Percentiles rank a stretch among this genome's conserved stretches.
Conservation (phyloP, 768 basidiomycete species). For the Trametes cingulata region DNA sequence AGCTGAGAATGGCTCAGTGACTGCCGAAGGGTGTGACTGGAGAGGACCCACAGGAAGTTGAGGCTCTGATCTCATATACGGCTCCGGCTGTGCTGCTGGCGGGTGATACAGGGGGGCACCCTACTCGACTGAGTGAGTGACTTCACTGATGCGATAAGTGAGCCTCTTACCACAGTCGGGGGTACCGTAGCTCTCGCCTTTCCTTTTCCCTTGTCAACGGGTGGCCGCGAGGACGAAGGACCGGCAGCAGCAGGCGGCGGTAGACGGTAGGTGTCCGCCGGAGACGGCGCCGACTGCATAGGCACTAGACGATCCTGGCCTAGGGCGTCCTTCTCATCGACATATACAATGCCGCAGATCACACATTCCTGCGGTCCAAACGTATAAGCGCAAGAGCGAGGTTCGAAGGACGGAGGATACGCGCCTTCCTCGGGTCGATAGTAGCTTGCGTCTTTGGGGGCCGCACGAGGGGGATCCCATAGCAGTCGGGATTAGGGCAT, state of each 20-base stretch:
- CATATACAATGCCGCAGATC: constrained; percentile 65
- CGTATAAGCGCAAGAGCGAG: neutral
- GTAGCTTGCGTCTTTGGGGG: constrained; percentile 64
- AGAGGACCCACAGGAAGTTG: neutral
- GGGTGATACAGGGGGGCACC: neutral
- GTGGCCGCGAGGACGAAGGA: neutral
- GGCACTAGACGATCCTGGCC: constrained; percentile 43
- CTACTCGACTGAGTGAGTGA: neutral
- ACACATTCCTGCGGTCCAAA: constrained; percentile 70
- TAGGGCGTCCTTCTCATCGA: constrained; percentile 51
- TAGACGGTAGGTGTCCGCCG: constrained; percentile 1
- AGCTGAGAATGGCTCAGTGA: neutral
- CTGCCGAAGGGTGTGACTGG: neutral
- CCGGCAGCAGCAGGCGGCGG: neutral
- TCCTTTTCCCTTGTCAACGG: constrained; percentile 9
- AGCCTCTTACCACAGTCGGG: neutral
- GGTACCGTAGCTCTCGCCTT: neutral
- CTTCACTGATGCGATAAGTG: neutral
- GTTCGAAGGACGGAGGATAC: constrained; percentile 17
- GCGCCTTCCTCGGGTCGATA: constrained; percentile 68
- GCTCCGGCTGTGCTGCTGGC: neutral
- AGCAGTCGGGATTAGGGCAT: constrained; percentile 68
- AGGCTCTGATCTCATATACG: neutral
- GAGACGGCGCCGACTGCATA: neutral
- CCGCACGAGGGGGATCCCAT: constrained; percentile 81